Base-by-base conservation (phyloP, 192 early-diverging fungal genomes). In the Coemansia furcata region DNA sequence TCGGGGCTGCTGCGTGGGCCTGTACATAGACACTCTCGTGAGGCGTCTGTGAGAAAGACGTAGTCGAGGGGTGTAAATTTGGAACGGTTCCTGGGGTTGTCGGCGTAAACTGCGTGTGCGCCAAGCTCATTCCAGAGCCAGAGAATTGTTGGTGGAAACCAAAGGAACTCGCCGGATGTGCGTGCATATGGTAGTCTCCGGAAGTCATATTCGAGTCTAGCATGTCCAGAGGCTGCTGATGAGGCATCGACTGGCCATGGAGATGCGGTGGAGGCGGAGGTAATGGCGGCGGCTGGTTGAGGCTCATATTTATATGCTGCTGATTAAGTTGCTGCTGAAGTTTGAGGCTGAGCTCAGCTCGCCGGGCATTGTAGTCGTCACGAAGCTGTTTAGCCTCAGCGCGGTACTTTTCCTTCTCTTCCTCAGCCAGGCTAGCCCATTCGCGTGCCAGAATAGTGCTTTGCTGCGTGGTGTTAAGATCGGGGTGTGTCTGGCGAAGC, bases 371-470 rank as follows among this genome's bases (percentile, higher is more conserved):
- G 71, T 87, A 88, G 47, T 87, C 86, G 19, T 86, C 87, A 42
- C 87, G 87, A 44, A 90, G 83, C 38, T 84, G 74, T 67, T 82
- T 85, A 33, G 86, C 87, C 37, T 83, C 84, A 0, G 79, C 82
- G 23, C 83, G 76, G 65, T 87, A 90, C 14, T 74, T 72, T 49
- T 85, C 80, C 63, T 89, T 87, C 42, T 77, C 82, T 19, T 84
- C 79, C 60, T 86, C 83, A 3, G 52, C 40, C 74, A 90, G 83
- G 21, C 59, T 77, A 19, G 85, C 77, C 89, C 89, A 90, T 62
- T 90, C 89, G 40, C 88, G 85, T 4, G 87, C 89, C 55, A 90
- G 69, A 43, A 85, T 80, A 12, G 87, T 89, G 67, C 89, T 90
- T 37, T 88, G 82, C 59, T 83, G 85, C 14, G 89, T 85, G 8